Evolutionary conservation across 768 basidiomycete genomes (phyloP).

Genomic region (Tylopilus balloui): DNA sequence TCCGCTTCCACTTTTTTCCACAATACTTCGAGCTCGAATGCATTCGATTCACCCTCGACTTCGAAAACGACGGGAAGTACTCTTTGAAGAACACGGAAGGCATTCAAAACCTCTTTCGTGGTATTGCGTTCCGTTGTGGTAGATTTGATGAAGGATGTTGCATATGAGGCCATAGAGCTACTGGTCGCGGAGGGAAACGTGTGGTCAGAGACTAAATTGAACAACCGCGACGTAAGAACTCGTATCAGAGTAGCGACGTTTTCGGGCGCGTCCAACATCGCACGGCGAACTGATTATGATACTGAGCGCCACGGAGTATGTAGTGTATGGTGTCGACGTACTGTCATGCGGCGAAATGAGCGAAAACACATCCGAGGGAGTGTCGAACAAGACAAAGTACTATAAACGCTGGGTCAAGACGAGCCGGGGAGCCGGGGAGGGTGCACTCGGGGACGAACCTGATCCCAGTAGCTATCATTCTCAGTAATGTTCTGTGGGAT

Average conservation of each 20-base stretch:
- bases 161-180: slow-evolving; percentile 59
- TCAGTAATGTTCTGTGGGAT: slow-evolving; percentile 61
- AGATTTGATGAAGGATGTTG: slow-evolving; percentile 66
- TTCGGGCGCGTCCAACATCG: slow-evolving; percentile 76
- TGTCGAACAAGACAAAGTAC: slow-evolving; percentile 85
- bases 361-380: slow-evolving; percentile 86
- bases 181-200: slow-evolving; percentile 64
- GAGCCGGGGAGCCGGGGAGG: neutral
- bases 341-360: slow-evolving; percentile 83
- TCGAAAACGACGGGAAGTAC: slow-evolving; percentile 89
- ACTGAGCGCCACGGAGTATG: slow-evolving; percentile 6
- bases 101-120: slow-evolving; percentile 86
- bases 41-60: slow-evolving; percentile 62
- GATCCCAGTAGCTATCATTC: slow-evolving; percentile 85
- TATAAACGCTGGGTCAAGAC: slow-evolving; percentile 29
- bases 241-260: slow-evolving; percentile 81
- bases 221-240: slow-evolving; percentile 63
- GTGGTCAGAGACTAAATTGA: slow-evolving; percentile 73
- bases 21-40: slow-evolving; percentile 74
- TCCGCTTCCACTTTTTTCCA: slow-evolving; percentile 68
- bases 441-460: slow-evolving; percentile 41
- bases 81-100: slow-evolving; percentile 84
- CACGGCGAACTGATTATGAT: slow-evolving; percentile 62
- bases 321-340: slow-evolving; percentile 36
- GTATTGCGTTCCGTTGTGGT: slow-evolving; percentile 56